phyloP scores from a whole-genome alignment of 305 asterid genomes.

The Ilex paraguariensis region DNA sequence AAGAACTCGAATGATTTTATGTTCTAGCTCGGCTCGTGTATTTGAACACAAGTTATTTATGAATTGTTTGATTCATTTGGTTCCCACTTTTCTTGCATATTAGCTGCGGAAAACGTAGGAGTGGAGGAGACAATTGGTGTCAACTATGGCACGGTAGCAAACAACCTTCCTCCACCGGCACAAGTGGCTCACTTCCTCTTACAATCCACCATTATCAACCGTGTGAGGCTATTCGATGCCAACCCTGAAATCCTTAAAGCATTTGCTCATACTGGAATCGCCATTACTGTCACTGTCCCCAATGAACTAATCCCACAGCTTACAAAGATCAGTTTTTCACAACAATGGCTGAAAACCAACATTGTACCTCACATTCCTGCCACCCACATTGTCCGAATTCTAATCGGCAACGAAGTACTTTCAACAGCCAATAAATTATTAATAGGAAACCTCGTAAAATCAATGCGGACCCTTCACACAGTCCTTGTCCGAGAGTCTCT shows the following conservation, averaged over 20 bases:
- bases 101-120: slow-evolving; percentile 21
- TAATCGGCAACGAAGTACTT: slow-evolving; percentile 61
- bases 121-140: slow-evolving; percentile 48
- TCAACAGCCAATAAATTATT: slow-evolving; percentile 48
- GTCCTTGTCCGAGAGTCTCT: slow-evolving; percentile 40
- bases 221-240: slow-evolving; percentile 56
- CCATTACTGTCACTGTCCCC: slow-evolving; percentile 45
- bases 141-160: slow-evolving; percentile 63
- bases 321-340: slow-evolving; percentile 33
- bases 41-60: no score
- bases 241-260: slow-evolving; percentile 51
- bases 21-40: no score
- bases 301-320: slow-evolving; percentile 48
- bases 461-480: slow-evolving; percentile 55
- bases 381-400: slow-evolving; percentile 53
- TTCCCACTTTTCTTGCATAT: no score
- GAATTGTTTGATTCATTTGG: no score
- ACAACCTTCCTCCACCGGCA: slow-evolving; percentile 65
- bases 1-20: no score
- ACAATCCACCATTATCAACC: slow-evolving; percentile 49
- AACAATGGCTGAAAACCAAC: slow-evolving; percentile 43
- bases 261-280: slow-evolving; percentile 53
- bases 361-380: slow-evolving; percentile 39
- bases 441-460: slow-evolving; percentile 47
- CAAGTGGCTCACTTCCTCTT: slow-evolving; percentile 50